phyloP scores from a whole-genome alignment of 495 filamentous ascomycete genomes.

The Neurospora sp. region DNA sequence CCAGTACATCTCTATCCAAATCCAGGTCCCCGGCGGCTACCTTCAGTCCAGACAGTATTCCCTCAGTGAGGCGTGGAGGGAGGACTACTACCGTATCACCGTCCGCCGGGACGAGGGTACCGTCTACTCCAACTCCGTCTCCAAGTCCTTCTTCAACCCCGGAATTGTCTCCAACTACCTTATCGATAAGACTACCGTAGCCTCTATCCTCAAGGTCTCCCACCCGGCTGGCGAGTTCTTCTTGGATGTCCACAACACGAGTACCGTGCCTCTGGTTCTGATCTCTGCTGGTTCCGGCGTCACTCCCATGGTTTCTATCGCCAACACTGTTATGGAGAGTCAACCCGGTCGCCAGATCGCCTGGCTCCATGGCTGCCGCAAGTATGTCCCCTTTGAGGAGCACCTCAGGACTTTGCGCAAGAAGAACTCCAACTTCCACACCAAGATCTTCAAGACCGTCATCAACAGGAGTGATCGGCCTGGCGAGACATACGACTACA shows the following conservation, averaged over 20 bases:
- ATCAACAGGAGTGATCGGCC: slow-evolving; percentile 35
- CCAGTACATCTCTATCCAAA: slow-evolving; percentile 57
- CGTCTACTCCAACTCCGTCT: slow-evolving; percentile 29
- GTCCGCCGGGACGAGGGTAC: slow-evolving; percentile 56
- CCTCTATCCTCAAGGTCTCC: slow-evolving; percentile 51
- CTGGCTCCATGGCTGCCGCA: slow-evolving; percentile 53
- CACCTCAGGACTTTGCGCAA: slow-evolving; percentile 37
- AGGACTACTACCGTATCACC: slow-evolving; percentile 57
- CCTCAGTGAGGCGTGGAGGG: slow-evolving; percentile 49
- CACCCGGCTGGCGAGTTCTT: slow-evolving; percentile 66
- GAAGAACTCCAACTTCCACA: slow-evolving; percentile 23
- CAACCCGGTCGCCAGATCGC: slow-evolving; percentile 39
- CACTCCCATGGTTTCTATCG: slow-evolving; percentile 56
- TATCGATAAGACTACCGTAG: slow-evolving; percentile 48
- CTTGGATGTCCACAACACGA: slow-evolving; percentile 34
- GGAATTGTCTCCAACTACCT: slow-evolving; percentile 64
- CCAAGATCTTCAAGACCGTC: slow-evolving; percentile 31
- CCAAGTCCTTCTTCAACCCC: slow-evolving; percentile 31
- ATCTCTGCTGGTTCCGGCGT: slow-evolving; percentile 63
- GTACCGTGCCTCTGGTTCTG: slow-evolving; percentile 46
- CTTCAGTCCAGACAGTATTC: slow-evolving; percentile 64
- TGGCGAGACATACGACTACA: slow-evolving; percentile 46
- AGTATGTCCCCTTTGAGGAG: slow-evolving; percentile 38
- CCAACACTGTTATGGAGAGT: slow-evolving; percentile 45
- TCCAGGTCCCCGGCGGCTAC: slow-evolving; percentile 45